Conservation (phyloP, 805 yeast genomes). For the Starmera amethionina region DNA sequence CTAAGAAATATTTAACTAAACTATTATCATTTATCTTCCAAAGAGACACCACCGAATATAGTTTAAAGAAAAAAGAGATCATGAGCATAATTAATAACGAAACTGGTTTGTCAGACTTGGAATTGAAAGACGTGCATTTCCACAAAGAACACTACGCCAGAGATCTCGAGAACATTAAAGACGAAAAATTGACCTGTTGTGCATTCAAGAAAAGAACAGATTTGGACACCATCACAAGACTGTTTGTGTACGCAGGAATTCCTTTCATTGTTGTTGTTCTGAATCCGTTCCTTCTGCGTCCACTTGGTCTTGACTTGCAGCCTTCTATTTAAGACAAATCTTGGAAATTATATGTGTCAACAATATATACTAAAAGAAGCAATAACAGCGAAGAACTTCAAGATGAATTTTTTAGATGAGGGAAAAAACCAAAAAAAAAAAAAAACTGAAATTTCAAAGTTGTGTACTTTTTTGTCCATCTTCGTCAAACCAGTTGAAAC, state of each 20-base stretch:
- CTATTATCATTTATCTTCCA: constrained; percentile 51
- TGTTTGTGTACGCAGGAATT: constrained; percentile 77
- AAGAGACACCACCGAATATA: constrained; percentile 13
- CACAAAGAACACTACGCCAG: constrained; percentile 1
- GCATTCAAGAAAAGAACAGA: constrained; percentile 57
- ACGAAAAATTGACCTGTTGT: constrained; percentile 24
- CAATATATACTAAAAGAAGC: no score
- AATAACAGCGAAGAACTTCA: no score
- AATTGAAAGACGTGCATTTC: not conserved
- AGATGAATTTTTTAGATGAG: no score
- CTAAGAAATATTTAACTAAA: constrained; percentile 57
- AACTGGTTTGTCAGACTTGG: not conserved
- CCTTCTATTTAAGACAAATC: not conserved
- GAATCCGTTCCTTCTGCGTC: constrained; percentile 16
- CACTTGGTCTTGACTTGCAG: constrained; percentile 7
- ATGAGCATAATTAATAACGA: constrained; percentile 6
- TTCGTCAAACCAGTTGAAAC: no score
- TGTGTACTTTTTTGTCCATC: no score
- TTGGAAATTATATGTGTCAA: no score
- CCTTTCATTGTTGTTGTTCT: constrained; percentile 39
- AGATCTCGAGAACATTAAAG: constrained; percentile 14
- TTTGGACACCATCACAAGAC: constrained; percentile 67
- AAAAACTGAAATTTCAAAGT: no score
- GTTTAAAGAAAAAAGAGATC: constrained; percentile 8
- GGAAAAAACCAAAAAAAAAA: no score